Evolutionary conservation across 495 filamentous ascomycete species (phyloP).

Genomic region (Chaetomium tenue): DNA sequence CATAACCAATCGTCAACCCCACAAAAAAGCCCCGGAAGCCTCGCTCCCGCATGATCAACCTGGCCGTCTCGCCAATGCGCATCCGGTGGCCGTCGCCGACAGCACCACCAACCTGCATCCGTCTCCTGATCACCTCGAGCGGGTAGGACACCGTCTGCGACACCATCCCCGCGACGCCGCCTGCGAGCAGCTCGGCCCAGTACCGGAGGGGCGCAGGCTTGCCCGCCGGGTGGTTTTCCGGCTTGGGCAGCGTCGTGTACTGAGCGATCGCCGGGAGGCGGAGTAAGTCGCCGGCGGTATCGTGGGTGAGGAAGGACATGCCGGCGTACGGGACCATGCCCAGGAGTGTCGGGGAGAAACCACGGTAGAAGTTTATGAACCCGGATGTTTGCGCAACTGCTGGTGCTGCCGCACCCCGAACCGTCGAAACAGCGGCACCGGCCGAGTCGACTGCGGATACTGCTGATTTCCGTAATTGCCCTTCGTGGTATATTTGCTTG

Average conservation of each 20-base stretch:
- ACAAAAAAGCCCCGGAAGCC: slow-evolving; percentile 87
- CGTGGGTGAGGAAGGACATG: slow-evolving; percentile 95
- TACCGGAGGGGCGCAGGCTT: slow-evolving; percentile 64
- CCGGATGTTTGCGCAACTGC: slow-evolving; percentile 59
- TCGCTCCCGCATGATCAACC: slow-evolving; percentile 67
- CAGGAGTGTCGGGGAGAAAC: slow-evolving; percentile 81
- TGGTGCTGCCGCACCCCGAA: slow-evolving; percentile 27
- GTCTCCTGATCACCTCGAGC: slow-evolving; percentile 82
- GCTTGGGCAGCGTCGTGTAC: slow-evolving; percentile 61
- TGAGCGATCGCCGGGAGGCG: slow-evolving; percentile 61
- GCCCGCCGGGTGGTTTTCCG: slow-evolving; percentile 46
- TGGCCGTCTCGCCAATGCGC: slow-evolving; percentile 73
- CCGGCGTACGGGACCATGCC: slow-evolving; percentile 98
- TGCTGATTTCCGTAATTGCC: slow-evolving; percentile 30
- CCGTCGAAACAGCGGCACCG: slow-evolving; percentile 16
- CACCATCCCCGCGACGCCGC: slow-evolving; percentile 79
- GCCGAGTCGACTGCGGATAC: slow-evolving; percentile 6
- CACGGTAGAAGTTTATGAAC: slow-evolving; percentile 88
- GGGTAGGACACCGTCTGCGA: slow-evolving; percentile 92
- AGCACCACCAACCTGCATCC: slow-evolving; percentile 95
- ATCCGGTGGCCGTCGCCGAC: slow-evolving; percentile 83
- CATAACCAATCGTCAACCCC: slow-evolving; percentile 89
- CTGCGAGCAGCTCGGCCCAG: slow-evolving; percentile 82
- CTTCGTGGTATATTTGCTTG: slow-evolving; percentile 80
- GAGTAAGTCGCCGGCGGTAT: slow-evolving; percentile 77